These are phyloP conservation scores for Lanmaoa rubissima DNA, from an alignment of 768 basidiomycete species.

Conservation along the genomic window DNA sequence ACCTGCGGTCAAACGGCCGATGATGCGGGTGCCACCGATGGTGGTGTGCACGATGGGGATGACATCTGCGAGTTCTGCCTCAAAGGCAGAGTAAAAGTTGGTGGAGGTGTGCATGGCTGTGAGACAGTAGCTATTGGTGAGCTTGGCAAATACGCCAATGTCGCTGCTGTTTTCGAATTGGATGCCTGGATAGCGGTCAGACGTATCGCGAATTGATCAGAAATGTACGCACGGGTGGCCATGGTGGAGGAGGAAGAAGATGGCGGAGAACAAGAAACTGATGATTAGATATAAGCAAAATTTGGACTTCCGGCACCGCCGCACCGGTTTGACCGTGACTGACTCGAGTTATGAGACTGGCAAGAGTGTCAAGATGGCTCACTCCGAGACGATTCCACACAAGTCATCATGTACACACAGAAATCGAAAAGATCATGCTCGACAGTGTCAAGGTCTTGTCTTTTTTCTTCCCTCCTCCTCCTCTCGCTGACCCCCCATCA, in stretches of 20 bases:
- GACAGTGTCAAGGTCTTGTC: slow-evolving; percentile 66
- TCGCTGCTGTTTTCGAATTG: slow-evolving; percentile 96
- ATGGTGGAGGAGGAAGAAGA: slow-evolving; percentile 34
- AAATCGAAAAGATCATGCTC: slow-evolving; percentile 63
- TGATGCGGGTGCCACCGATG: slow-evolving; percentile 91
- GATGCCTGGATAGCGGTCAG: slow-evolving; percentile 50
- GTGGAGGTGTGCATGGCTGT: slow-evolving; percentile 90
- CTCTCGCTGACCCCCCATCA: neutral
- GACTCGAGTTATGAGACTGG: no score
- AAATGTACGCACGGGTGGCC: slow-evolving; percentile 60
- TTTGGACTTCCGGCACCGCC: no score
- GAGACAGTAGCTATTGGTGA: slow-evolving; percentile 98
- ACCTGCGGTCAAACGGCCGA: slow-evolving; percentile 94
- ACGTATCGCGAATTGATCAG: neutral
- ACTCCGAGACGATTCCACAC: neutral
- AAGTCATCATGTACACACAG: slow-evolving; percentile 28
- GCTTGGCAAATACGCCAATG: slow-evolving; percentile 94
- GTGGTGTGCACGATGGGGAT: slow-evolving; percentile 95
- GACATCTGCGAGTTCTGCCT: slow-evolving; percentile 89
- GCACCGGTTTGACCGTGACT: no score
- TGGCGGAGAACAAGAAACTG: no score
- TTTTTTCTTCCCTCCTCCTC: neutral
- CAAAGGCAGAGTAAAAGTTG: slow-evolving; percentile 98
- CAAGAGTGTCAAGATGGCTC: neutral
- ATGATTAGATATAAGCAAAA: no score